phyloP scores from a whole-genome alignment of 768 basidiomycete species.

The Ramaria sp. region DNA sequence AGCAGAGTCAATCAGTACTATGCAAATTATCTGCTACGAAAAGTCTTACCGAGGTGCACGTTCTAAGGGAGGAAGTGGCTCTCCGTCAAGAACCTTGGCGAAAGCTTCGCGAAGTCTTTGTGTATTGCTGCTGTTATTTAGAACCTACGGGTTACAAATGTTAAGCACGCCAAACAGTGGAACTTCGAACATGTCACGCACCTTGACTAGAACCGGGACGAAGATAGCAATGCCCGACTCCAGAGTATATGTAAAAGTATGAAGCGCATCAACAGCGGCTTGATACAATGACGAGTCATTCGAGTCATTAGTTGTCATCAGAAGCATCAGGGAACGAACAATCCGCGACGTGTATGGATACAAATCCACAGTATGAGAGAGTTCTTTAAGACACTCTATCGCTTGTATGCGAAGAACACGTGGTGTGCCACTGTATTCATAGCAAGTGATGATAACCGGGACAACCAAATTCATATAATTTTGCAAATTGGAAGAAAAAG shows the following conservation, averaged over 20 bases:
- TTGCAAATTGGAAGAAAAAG: slow-evolving; percentile 36
- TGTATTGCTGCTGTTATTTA: slow-evolving; percentile 20
- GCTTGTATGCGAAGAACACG: slow-evolving; percentile 2
- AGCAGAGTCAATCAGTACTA: background rate
- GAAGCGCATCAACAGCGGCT: background rate
- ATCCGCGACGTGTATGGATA: slow-evolving; percentile 6
- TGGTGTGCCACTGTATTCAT: slow-evolving; percentile 19
- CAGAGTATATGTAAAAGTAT: background rate
- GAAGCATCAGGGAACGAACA: background rate
- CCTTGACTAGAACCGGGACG: background rate
- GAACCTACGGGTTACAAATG: too few species aligned
- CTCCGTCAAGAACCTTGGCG: slow-evolving; percentile 77
- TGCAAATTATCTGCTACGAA: slow-evolving; percentile 32
- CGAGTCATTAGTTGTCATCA: background rate
- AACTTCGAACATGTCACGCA: too few species aligned
- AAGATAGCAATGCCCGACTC: background rate
- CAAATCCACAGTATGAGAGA: background rate
- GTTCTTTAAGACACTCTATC: background rate
- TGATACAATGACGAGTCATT: background rate
- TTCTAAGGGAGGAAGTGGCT: slow-evolving; percentile 39
- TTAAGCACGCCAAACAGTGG: too few species aligned
- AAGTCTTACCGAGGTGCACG: slow-evolving; percentile 14
- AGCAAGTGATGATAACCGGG: slow-evolving; percentile 32
- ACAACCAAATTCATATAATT: slow-evolving; percentile 38
- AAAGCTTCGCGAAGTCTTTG: slow-evolving; percentile 65